These are phyloP conservation scores for Strobilomyces dryophilus DNA, from an alignment of 768 basidiomycete genomes.

Conservation along the genomic window DNA sequence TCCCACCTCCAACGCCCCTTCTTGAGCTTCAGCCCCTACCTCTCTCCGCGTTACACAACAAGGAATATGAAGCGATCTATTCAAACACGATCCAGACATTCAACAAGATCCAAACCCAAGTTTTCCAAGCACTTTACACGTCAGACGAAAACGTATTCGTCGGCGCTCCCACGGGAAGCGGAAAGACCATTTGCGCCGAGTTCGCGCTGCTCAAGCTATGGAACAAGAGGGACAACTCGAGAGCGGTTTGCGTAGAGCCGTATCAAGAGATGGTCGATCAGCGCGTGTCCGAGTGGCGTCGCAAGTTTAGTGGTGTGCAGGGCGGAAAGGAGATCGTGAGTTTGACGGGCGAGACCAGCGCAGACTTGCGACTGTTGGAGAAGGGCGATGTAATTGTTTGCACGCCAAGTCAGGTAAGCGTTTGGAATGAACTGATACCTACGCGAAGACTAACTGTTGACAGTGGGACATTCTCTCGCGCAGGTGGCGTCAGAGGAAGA, in stretches of 20 bases:
- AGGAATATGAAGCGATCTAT: conserved; percentile 87
- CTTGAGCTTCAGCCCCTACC: conserved; percentile 92
- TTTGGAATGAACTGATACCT: background rate
- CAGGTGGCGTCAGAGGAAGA: conserved; percentile 95
- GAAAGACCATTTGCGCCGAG: conserved; percentile 97
- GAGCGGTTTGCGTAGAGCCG: conserved; percentile 94
- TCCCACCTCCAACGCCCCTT: conserved; percentile 88
- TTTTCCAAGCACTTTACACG: conserved; percentile 96
- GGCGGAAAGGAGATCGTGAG: conserved; percentile 93
- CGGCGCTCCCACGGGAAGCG: conserved; percentile 94
- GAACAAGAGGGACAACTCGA: conserved; percentile 76
- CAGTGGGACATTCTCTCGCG: conserved; percentile 96
- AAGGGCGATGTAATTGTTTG: conserved; percentile 92
- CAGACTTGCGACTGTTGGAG: conserved; percentile 84
- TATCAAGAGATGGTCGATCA: conserved; percentile 97
- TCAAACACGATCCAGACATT: conserved; percentile 75
- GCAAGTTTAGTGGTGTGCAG: conserved; percentile 77
- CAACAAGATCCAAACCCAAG: conserved; percentile 99
- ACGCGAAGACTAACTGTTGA: background rate
- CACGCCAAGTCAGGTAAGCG: conserved; percentile 80
- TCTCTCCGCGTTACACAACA: conserved; percentile 87
- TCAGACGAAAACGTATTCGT: conserved; percentile 97
- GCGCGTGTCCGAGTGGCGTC: conserved; percentile 83
- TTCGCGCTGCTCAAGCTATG: conserved; percentile 93
- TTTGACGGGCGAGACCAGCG: conserved; percentile 90